phyloP scores from a whole-genome alignment of 1,284 basidiomycete species.

The Trametes hirsuta region DNA sequence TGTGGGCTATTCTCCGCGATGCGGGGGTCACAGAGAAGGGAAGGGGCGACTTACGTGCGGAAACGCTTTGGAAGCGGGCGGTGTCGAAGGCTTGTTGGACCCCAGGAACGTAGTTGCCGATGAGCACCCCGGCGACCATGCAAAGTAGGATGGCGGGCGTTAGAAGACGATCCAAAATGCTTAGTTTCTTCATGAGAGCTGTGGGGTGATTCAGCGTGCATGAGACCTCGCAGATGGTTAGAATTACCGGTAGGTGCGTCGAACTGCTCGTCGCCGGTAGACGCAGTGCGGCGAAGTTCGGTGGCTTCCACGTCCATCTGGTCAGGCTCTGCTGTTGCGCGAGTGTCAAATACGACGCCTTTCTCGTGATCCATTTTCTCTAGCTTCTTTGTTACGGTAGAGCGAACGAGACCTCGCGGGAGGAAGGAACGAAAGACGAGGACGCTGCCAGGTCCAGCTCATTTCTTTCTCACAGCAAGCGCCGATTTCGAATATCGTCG shows the following conservation, averaged over 20 bases:
- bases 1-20: constrained; percentile 10
- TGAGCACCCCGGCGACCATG: constrained; percentile 82
- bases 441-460: neutral
- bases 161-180: constrained; percentile 68
- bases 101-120: constrained; percentile 64
- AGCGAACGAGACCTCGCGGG: neutral
- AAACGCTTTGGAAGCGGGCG: constrained; percentile 56
- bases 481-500: constrained; percentile 25
- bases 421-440: neutral
- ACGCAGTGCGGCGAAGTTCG: neutral
- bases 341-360: neutral
- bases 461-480: constrained; percentile 17
- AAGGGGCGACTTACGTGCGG: constrained; percentile 48
- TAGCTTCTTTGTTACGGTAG: neutral
- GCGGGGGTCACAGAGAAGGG: constrained; percentile 22
- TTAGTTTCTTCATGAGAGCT: constrained; percentile 51
- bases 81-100: constrained; percentile 59
- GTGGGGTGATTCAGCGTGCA: no score
- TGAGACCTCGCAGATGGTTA: neutral
- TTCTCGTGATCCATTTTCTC: neutral
- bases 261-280: neutral
- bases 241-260: constrained; percentile 11
- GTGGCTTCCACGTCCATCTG: neutral
- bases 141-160: constrained; percentile 73
- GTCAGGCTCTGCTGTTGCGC: neutral